Conservation (phyloP, 1,284 basidiomycete genomes). For the Chalciporus sp. region DNA sequence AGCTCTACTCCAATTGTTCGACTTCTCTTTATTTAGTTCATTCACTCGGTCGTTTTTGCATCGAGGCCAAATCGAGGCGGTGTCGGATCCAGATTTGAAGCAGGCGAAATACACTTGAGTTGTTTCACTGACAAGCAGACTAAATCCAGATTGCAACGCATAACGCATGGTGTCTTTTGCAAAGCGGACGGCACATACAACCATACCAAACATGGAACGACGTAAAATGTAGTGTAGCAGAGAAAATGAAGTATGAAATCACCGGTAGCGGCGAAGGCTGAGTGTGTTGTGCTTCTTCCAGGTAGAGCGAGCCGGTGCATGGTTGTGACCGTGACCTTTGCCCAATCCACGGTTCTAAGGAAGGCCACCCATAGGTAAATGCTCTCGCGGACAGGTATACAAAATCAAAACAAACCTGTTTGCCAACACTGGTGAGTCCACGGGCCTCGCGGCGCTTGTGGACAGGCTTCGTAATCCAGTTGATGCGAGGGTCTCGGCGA, state of each 20-base stretch:
- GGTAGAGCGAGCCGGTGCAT: conserved; percentile 87
- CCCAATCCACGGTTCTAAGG: conserved; percentile 86
- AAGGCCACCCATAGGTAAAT: conserved; percentile 13
- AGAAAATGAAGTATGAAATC: conserved; percentile 38
- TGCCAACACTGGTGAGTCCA: conserved; percentile 95
- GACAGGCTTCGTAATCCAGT: conserved; percentile 98
- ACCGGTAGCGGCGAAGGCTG: conserved; percentile 97
- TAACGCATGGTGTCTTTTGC: conserved; percentile 15
- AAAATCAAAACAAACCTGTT: conserved; percentile 66
- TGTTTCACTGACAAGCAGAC: neutral
- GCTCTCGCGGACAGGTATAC: neutral
- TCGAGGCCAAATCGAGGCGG: too few relatives aligned
- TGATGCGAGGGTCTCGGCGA: conserved; percentile 95
- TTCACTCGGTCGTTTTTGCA: too few relatives aligned
- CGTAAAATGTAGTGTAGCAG: conserved; percentile 13
- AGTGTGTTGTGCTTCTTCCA: conserved; percentile 99
- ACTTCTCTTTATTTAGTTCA: neutral
- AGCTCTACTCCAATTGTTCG: conserved; percentile 1
- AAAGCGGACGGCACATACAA: conserved; percentile 18
- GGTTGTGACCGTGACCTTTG: conserved; percentile 96
- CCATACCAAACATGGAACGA: conserved; percentile 22
- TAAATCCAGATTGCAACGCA: neutral
- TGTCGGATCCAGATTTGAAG: too few relatives aligned
- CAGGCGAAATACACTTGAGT: neutral
- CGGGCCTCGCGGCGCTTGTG: conserved; percentile 99